Evolutionary conservation across 2,329 filamentous ascomycete species (phyloP).

Genomic region (Hypoxylon sp.): DNA sequence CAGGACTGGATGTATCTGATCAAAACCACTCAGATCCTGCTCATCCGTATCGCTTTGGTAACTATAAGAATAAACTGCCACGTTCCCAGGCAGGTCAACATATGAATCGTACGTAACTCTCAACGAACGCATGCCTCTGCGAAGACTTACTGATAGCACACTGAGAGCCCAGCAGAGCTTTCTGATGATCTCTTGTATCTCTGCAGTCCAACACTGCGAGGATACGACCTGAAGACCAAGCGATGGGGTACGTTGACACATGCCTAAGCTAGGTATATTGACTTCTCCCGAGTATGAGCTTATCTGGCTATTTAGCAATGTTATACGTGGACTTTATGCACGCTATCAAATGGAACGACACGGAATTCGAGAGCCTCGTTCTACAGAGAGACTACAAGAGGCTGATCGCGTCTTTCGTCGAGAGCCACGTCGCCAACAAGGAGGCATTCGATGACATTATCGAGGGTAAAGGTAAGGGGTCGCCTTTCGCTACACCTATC

Average conservation of each 20-base stretch:
- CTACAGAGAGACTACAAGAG: slow-evolving; percentile 20
- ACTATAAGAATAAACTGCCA: too few relatives aligned
- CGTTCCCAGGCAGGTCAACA: too few relatives aligned
- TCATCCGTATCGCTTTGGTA: not conserved
- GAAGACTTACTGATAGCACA: too few relatives aligned
- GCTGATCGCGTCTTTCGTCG: slow-evolving; percentile 54
- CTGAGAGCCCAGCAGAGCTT: not conserved
- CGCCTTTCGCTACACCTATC: not conserved
- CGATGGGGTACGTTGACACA: slow-evolving; percentile 28
- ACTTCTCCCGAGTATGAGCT: not conserved
- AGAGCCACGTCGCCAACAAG: slow-evolving; percentile 54
- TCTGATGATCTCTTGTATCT: slow-evolving; percentile 19
- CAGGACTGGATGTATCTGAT: slow-evolving; percentile 17
- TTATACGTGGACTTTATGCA: slow-evolving; percentile 17
- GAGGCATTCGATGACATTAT: slow-evolving; percentile 41
- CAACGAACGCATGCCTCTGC: too few relatives aligned
- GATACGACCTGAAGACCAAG: slow-evolving; percentile 29
- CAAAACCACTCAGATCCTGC: not conserved
- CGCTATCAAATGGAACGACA: slow-evolving; percentile 26
- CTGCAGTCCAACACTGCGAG: slow-evolving; percentile 18
- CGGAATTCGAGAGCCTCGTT: slow-evolving; percentile 35
- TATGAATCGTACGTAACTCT: too few relatives aligned
- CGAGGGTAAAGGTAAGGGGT: slow-evolving; percentile 26
- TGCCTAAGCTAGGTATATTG: not conserved
- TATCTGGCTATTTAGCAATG: slow-evolving; percentile 1